A percentile compares a stretch with the other conserved stretches of the same genome.
phyloP scores from a whole-genome alignment of 345 rosid genomes.

The Reutealis trisperma region DNA sequence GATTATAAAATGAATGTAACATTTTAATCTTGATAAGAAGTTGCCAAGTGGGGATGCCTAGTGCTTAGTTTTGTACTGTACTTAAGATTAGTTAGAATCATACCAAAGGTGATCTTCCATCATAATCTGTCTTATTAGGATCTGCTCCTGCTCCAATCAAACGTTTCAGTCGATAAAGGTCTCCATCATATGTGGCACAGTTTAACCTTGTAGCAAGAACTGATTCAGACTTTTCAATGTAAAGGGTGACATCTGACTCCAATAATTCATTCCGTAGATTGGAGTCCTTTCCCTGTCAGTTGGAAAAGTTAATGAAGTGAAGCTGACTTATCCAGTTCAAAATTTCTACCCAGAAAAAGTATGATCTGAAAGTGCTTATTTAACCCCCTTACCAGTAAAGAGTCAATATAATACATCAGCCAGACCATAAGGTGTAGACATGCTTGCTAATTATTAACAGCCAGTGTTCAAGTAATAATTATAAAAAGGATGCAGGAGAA shows the following conservation, averaged over 20 bases:
- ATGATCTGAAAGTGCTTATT: not conserved
- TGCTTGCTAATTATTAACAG: not conserved
- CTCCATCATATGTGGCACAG: constrained; percentile 67
- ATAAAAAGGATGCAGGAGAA: not conserved
- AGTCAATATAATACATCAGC: not conserved
- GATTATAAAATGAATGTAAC: no score
- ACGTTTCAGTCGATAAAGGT: constrained; percentile 58
- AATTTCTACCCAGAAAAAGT: constrained; percentile 10
- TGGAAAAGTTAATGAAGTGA: constrained; percentile 6
- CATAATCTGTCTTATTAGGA: constrained; percentile 69
- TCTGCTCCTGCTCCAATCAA: constrained; percentile 68
- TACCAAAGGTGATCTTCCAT: constrained; percentile 89
- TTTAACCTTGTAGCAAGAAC: constrained; percentile 68
- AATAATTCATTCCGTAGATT: constrained; percentile 47
- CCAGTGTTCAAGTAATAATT: not conserved
- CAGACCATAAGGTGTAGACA: not conserved
- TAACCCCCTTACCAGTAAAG: not conserved
- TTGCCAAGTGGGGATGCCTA: not conserved
- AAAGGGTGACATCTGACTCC: constrained; percentile 64
- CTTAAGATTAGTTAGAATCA: constrained; percentile 5
- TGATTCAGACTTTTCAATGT: constrained; percentile 69
- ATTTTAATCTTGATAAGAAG: not conserved
- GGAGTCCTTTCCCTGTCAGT: constrained; percentile 62
- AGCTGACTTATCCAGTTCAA: not conserved
- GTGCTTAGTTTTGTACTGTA: not conserved